Base-by-base conservation (phyloP, 352 stramenopile species). In the Achlya hypogyna region DNA sequence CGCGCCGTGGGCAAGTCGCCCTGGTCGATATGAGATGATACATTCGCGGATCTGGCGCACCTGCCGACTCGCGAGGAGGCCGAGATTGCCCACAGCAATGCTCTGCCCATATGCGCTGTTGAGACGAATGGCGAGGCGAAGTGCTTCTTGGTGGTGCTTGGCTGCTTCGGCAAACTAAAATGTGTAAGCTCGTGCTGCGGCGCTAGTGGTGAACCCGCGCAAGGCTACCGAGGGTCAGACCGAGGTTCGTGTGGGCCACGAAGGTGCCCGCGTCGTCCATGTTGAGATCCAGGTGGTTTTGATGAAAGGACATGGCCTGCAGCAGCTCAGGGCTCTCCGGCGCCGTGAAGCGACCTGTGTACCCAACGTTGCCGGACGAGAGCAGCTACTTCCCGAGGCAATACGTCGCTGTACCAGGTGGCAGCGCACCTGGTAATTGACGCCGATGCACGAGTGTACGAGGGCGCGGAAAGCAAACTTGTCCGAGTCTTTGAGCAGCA, bases 71-170 rank as follows among this genome's bases (percentile, higher is more conserved):
- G 86, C 88, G 18, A 96, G 68, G 14, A 94, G 74, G 0, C 88
- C 87, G 4, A 96, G 74, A 64, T 96, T 96, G 14, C 87, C 87
- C 4, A 96, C 87, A 0, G 87, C 84, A 14, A 96, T 77, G 70
- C 82, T 90, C 63, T 96, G 88, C 12, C 83, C 85, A 60, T 92
- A 93, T 4, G 80, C 70, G 65, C 82, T 94, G 69, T 93, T 90
- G 32, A 95, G 76, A 27, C 86, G 76, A 43, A 96, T 95, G 20
- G 86, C 82, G 16, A 95, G 70, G 18, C 88, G 85, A 52, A 96
- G 75, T 0, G 85, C 86, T 69, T 96, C 85, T 62, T 96, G 88
- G 62, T 95, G 84, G 62, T 95, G 84, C 20, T 79, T 78, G 22
- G 88, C 87, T 35, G 86, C 86, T 54, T 88, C 78, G 45, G 85